Conservation (phyloP, 768 basidiomycete genomes). For the Erythrobasidium yunnanense region DNA sequence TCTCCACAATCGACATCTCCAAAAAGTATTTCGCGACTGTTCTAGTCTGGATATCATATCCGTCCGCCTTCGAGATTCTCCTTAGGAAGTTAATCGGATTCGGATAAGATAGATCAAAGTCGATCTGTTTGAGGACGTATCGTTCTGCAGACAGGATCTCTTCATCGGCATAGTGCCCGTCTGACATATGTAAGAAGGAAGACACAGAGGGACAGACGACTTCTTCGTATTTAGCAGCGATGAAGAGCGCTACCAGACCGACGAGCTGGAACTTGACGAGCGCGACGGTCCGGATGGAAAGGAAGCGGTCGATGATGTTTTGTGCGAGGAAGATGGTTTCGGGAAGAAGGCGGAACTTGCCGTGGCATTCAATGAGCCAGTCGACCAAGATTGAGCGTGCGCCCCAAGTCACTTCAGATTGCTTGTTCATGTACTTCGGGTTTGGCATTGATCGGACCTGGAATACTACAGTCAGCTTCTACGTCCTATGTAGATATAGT, state of each 20-base stretch:
- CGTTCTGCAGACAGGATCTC: constrained; percentile 82
- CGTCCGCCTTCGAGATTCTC: constrained; percentile 83
- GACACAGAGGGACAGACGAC: constrained; percentile 72
- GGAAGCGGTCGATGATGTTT: constrained; percentile 67
- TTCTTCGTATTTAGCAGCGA: constrained; percentile 86
- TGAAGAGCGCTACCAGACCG: constrained; percentile 73
- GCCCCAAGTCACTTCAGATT: constrained; percentile 74
- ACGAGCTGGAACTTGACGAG: constrained; percentile 80
- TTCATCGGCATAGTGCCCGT: constrained; percentile 60
- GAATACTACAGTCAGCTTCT: too few relatives aligned
- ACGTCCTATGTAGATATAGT: too few relatives aligned
- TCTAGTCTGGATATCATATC: constrained; percentile 71
- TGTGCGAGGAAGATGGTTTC: constrained; percentile 83
- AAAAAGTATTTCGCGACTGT: constrained; percentile 84
- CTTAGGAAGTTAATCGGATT: constrained; percentile 82
- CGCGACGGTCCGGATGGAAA: constrained; percentile 60
- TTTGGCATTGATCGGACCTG: constrained; percentile 70
- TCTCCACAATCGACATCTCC: constrained; percentile 73
- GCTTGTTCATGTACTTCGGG: constrained; percentile 70
- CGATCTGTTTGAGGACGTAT: constrained; percentile 72
- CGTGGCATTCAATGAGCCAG: constrained; percentile 87
- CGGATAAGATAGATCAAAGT: constrained; percentile 75
- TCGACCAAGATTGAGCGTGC: constrained; percentile 82
- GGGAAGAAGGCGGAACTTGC: constrained; percentile 68
- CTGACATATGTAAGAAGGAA: constrained; percentile 69